Percentiles rank a stretch among this genome's conserved stretches.
These are phyloP conservation scores for Paramecium tetraurelia DNA, from an alignment of 73 alveolate genomes.

Conservation along the genomic window DNA sequence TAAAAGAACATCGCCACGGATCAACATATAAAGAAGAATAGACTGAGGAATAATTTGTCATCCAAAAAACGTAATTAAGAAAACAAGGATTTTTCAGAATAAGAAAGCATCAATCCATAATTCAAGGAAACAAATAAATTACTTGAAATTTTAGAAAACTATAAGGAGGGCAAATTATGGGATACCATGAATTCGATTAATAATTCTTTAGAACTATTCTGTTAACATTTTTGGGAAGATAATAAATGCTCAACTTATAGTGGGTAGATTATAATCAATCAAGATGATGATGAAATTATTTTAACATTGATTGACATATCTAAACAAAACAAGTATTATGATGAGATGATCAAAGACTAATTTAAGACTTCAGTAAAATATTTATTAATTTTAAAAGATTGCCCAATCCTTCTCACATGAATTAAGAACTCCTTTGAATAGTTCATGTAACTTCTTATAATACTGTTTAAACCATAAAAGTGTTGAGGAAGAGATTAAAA, in stretches of 20 bases:
- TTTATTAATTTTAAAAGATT: not conserved
- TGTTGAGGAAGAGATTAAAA: not conserved
- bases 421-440: conserved; percentile 34
- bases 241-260: not conserved
- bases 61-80: not conserved
- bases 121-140: not conserved
- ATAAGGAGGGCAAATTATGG: not conserved
- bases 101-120: not conserved
- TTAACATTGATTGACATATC: not conserved
- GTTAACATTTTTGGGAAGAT: not conserved
- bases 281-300: conserved; percentile 38
- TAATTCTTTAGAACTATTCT: not conserved
- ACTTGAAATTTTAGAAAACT: not conserved
- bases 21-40: not conserved
- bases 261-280: not conserved
- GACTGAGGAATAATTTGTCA: not conserved
- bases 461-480: not conserved
- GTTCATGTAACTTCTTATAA: not conserved
- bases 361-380: conserved; percentile 8
- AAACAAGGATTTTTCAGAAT: not conserved
- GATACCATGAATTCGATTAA: not conserved
- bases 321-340: not conserved
- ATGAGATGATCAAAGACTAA: not conserved
- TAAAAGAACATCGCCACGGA: not conserved
- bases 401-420: conserved; percentile 33